These are phyloP conservation scores for Sanghuangporus sanghuang DNA, from an alignment of 1,284 basidiomycete genomes.

Conservation along the genomic window DNA sequence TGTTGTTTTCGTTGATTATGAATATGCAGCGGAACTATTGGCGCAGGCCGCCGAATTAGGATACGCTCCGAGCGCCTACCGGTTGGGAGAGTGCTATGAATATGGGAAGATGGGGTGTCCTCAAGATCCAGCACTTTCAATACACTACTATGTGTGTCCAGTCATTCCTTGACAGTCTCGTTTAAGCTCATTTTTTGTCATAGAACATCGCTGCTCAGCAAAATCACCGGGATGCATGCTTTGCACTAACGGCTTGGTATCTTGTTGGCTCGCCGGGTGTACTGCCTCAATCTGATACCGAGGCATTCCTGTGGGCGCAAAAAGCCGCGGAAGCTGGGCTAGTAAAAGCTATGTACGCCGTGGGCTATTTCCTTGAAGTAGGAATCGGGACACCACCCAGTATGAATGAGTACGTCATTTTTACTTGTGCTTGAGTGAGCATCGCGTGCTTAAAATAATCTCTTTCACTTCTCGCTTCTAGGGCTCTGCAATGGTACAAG, in stretches of 20 bases:
- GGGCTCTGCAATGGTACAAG: constrained; percentile 82
- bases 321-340: constrained; percentile 88
- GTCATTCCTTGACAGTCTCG: constrained; percentile 9
- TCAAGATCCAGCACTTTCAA: constrained; percentile 94
- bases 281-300: constrained; percentile 95
- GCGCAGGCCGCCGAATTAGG: constrained; percentile 95
- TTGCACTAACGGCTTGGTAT: constrained; percentile 98
- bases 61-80: constrained; percentile 94
- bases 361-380: constrained; percentile 96
- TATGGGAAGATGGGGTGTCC: constrained; percentile 99
- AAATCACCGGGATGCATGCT: constrained; percentile 94
- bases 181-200: constrained; percentile 8
- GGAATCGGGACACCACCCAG: constrained; percentile 78
- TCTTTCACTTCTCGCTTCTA: constrained; percentile 23
- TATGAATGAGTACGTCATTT: constrained; percentile 54
- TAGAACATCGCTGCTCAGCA: constrained; percentile 98
- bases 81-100: constrained; percentile 97
- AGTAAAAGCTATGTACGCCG: constrained; percentile 92
- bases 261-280: constrained; percentile 97
- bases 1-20: constrained; percentile 93
- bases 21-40: constrained; percentile 91
- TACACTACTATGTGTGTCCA: constrained; percentile 90
- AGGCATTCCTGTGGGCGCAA: constrained; percentile 93
- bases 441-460: neutral
- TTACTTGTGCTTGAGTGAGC: neutral